Evolutionary conservation across 208 protist species (phyloP), one percentile per base, ranked within the genome.

Genomic region (Trypanosoma cruzi): DNA sequence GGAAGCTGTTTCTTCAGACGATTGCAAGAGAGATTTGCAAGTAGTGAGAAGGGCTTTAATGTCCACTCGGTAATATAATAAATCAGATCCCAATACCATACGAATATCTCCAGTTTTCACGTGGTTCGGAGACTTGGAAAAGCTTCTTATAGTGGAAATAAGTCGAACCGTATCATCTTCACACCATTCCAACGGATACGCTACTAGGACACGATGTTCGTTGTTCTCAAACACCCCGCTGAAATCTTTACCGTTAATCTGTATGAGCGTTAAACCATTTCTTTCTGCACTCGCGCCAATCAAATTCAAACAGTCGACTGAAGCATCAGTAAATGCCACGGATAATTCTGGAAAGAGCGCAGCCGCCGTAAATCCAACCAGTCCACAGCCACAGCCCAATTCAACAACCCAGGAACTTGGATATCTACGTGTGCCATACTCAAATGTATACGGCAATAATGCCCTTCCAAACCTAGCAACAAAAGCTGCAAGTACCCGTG

Each of bases 31-130:
- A 0, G 28, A 60, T 48, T 73, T 73, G 36, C 76, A 82, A 5
- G 81, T 86, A 40, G 22, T 29, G 37, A 93, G 73, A 14, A 93
- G 73, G 1, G 46, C 56, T 16, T 71, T 34, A 0, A 93, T 68
- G 48, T 93, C 81, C 0, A 88, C 87, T 20, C 82, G 79, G 71
- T 89, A 89, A 66, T 93, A 93, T 31, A 93, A 46, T 3, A 90
- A 59, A 64, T 93, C 87, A 3, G 84, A 88, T n/a, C 87, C 84
- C 20, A 93, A 22, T 13, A 89, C 60, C n/a, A 89, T 52, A 8
- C 49, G 68, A 22, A 73, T 34, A 73, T 14, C 26, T 24, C 58
- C 37, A 31, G 16, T 64, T 36, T 42, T 65, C 37, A 18, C 66
- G 66, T 4, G 40, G 7, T 24, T 49, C n/a, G 26, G 16, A 48